Conservation (phyloP, 1,284 basidiomycete genomes). For the Trametes polyzona region DNA sequence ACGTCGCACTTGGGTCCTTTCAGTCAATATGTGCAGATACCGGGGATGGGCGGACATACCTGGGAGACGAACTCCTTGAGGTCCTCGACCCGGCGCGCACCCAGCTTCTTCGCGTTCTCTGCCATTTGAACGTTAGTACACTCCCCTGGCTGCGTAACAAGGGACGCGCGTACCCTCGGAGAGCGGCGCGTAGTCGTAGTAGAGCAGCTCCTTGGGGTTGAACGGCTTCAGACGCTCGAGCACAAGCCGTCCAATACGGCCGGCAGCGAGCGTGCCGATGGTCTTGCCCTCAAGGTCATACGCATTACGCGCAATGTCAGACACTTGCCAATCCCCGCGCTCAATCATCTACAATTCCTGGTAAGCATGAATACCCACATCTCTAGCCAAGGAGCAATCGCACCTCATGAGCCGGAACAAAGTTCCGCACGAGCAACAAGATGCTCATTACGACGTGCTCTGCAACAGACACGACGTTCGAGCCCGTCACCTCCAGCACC, state of each 20-base stretch:
- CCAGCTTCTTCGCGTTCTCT: conserved; percentile 59
- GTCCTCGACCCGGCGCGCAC: conserved; percentile 79
- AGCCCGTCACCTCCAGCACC: conserved; percentile 46
- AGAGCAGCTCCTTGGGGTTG: conserved; percentile 89
- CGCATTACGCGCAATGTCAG: conserved; percentile 77
- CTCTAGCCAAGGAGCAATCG: conserved; percentile 21
- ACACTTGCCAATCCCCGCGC: conserved; percentile 85
- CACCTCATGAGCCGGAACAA: conserved; percentile 75
- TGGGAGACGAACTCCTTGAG: conserved; percentile 84
- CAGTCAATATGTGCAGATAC: neutral
- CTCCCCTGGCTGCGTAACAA: neutral
- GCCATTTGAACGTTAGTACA: neutral
- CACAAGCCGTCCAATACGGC: conserved; percentile 89
- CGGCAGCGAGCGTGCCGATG: conserved; percentile 86
- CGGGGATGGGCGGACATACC: conserved; percentile 5
- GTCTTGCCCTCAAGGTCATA: conserved; percentile 93
- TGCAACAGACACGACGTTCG: conserved; percentile 87
- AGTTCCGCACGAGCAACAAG: conserved; percentile 87
- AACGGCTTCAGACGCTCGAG: conserved; percentile 88
- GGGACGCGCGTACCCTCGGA: conserved; percentile 55
- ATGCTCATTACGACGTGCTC: conserved; percentile 90
- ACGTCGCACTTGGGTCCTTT: conserved; percentile 65
- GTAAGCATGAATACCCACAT: neutral
- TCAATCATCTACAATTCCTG: conserved; percentile 74
- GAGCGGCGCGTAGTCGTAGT: conserved; percentile 90